Evolutionary conservation across 345 rosid species (phyloP).

Genomic region (Pelargonium nanum): DNA sequence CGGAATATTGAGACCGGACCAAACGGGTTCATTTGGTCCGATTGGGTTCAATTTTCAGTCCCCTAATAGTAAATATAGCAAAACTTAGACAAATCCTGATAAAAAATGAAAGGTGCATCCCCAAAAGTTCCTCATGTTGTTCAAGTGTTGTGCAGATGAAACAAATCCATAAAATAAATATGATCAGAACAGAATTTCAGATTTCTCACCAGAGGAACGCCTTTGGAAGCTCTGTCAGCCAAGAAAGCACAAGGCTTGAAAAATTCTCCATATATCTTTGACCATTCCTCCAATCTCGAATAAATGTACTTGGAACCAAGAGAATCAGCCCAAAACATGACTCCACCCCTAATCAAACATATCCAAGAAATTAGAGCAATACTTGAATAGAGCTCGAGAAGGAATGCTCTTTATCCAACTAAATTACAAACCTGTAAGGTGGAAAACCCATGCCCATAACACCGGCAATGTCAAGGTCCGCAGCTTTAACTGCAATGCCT

Average conservation of each 20-base stretch:
- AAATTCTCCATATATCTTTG: constrained; percentile 29
- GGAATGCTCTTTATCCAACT: neutral
- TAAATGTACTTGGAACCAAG: constrained; percentile 20
- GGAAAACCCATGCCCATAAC: constrained; percentile 98
- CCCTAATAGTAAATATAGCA: no score
- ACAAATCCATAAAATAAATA: neutral
- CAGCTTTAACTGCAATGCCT: constrained; percentile 88
- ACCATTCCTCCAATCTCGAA: constrained; percentile 42
- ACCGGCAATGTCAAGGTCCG: constrained; percentile 81
- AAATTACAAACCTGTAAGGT: constrained; percentile 54
- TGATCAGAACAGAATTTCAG: neutral
- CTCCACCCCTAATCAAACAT: constrained; percentile 27
- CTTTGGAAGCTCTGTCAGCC: constrained; percentile 32
- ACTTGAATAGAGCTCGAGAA: neutral
- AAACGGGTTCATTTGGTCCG: no score
- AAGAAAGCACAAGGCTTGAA: constrained; percentile 37
- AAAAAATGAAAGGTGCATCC: no score
- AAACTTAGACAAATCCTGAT: no score
- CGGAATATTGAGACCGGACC: no score
- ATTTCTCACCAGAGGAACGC: constrained; percentile 23
- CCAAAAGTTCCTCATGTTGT: no score
- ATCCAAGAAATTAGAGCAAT: constrained; percentile 8
- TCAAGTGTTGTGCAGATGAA: neutral
- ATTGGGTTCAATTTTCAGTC: no score
- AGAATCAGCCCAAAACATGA: constrained; percentile 41